Base-by-base conservation (phyloP, 257 asterid genomes). In the Leptodermis oblonga region DNA sequence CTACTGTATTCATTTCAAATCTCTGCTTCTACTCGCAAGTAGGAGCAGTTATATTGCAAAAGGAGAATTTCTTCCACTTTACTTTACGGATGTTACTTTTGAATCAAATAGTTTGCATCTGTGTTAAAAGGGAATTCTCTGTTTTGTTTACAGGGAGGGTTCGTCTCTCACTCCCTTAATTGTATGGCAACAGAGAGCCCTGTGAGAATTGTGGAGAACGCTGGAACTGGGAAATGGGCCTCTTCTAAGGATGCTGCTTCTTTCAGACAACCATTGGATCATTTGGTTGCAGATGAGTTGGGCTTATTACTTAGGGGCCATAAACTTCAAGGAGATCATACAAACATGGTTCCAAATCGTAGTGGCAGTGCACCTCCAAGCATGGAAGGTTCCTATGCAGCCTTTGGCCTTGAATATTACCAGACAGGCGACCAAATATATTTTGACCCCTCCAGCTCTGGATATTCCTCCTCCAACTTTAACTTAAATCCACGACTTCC, bases 331-430 rank as follows among this genome's bases (percentile, higher is more conserved):
- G 83, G 81, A 14, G 84, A 80, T 68, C 80, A 58, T 66, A 74
- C 79, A 78, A 81, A 65, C 58, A 71, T 77, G 63, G 85, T 78
- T 73, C 90, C 90, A 33, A 84, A 77, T 65, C 96, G 95, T 28
- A 88, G 92, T 73, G 97, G 92, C 33, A 91, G 96, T 78, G 97
- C 97, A 25, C 97, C 97, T 51, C 97, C 97, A 25, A 86, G 92
- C 80, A 88, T 90, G 71, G 97, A 88, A 74, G 90, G 89, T 55
- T 86, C 97, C 1, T 81, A 83, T 81, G 84, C 81, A 9, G 85
- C 92, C 75, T 81, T 71, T 59, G 88, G 90, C 54, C 36, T 77
- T 52, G 77, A 74, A 26, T 54, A 70, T 74, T 62, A 65, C 72
- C 82, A 56, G 54, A 58, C 85, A 48, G 88, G 78, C 56, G 82